Base-by-base conservation (phyloP, 2,329 filamentous ascomycete genomes). In the Talaromyces amestolkiae region DNA sequence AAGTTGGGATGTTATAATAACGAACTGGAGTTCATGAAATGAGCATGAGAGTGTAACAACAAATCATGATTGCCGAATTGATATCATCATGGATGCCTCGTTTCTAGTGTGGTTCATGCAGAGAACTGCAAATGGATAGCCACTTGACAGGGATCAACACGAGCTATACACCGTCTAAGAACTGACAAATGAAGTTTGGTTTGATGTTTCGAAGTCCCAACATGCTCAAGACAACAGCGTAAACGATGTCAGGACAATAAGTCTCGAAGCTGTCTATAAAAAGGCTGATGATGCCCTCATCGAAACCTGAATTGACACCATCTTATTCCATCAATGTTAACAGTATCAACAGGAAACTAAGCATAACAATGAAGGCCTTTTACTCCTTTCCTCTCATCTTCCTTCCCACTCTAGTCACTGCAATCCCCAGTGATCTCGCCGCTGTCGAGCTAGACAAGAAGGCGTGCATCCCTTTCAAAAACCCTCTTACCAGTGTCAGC, bases 381-480 rank as follows among this genome's bases (percentile, higher is more conserved):
- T 47, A 27, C 33, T 58, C 61, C 2, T 24, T 56, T 11, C 17
- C 53, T 39, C 61, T 64, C n/a, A 17, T 64, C 10, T 22, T 64
- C 9, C 41, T 64, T 35, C 61, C 61, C 39, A 51, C 53, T 7
- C 11, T 64, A 15, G 53, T 64, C n/a, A 58, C 53, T 17, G 61
- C 61, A 27, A 54, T 49, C 15, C 61, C 53, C 27, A 49, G 37
- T 17, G 61, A 64, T 11, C 7, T 49, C 27, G 53, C 39, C 35
- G 27, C 53, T 13, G 39, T 64, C 19, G 61, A 64, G 7, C 24
- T 58, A 7, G 61, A 64, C 39, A 58, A 45, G 31, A 58, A n/a
- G n/a, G 53, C 61, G 2, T 64, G 61, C 17, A 45, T 31, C 22
- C 54, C 61, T 58, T 64, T 39, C 41, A 58, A n/a, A 13, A 58